Evolutionary conservation across 805 yeast species (phyloP).

Genomic region (Lipomyces yamanashiensis): DNA sequence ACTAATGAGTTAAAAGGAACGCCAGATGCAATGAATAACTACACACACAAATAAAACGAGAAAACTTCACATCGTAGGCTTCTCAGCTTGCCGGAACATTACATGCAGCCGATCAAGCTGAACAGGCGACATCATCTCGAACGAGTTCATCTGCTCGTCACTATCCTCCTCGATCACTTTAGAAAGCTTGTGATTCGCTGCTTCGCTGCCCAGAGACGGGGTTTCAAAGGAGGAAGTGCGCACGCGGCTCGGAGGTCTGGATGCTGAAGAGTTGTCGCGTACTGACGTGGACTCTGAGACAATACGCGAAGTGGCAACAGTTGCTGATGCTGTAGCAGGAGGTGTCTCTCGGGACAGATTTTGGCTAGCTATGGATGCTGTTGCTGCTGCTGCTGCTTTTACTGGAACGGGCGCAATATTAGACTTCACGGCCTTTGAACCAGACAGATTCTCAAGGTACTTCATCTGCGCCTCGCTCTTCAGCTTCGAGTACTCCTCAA

Average conservation of each 20-base stretch:
- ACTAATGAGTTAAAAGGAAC: neutral
- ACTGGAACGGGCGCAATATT: neutral
- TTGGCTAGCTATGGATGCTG: neutral
- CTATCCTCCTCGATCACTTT: slow-evolving; percentile 11
- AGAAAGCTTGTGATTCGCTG: neutral
- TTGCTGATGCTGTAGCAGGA: neutral
- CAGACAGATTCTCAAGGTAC: too few species aligned
- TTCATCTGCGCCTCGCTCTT: neutral
- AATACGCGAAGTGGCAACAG: neutral
- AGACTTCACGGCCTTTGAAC: neutral
- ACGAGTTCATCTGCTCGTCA: slow-evolving; percentile 7
- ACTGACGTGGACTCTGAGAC: neutral
- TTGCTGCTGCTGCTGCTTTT: neutral
- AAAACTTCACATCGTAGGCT: neutral
- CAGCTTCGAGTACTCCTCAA: slow-evolving; percentile 1
- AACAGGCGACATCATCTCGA: slow-evolving; percentile 24
- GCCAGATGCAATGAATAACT: neutral
- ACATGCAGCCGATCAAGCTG: neutral
- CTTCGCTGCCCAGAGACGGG: neutral
- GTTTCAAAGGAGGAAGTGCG: neutral
- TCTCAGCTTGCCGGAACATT: neutral
- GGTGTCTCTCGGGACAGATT: neutral
- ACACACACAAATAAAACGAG: neutral
- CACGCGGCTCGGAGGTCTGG: neutral
- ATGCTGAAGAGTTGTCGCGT: neutral